Evolutionary conservation across 2,329 filamentous ascomycete genomes (phyloP), one percentile per base, ranked within the genome.

Genomic region (Biscogniauxia mediterranea): DNA sequence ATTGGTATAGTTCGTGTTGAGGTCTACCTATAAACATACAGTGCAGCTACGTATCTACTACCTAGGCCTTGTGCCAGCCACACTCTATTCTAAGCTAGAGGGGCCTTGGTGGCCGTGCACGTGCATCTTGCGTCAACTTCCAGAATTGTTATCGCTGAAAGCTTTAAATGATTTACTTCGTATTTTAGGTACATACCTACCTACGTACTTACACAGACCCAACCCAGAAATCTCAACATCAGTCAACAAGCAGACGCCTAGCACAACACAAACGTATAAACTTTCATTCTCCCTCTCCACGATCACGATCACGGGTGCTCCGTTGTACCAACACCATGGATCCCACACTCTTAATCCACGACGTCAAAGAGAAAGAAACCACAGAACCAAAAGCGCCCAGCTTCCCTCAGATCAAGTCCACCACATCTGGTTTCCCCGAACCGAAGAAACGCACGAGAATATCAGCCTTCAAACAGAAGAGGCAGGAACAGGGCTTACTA

Each of bases 381-480:
- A 76, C 80, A 15, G 76, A 81, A 23, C 81, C 86, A 21, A 88
- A 85, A 64, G 82, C 90, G 4, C 88, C 89, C 8, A 81, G 81
- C 49, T 85, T 87, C 9, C 88, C 89, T 15, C 82, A 83, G 54
- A 78, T 85, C 50, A 85, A 85, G 56, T 77, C 79, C 9, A 78
- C 81, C 20, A 76, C 81, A 4, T 87, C 85, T 13, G 95, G 95
- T 1, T 98, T 98, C 68, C 95, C 95, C n/a, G 86, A 88, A 61
- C 93, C 93, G 75, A 95, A 90, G 75, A 92, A 91, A 74, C 87
- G 93, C 66, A 83, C 81, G 59, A 84, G 85, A 60, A 77, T 85
- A 7, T 97, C 93, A 1, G 85, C 89, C 1, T 97, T 97, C 79
- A 96, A 92, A 74, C 88, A 91, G 70, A 85, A 87, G 71, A 81